Conservation (phyloP, 2,329 filamentous ascomycete genomes). For the Colletotrichum lentis region DNA sequence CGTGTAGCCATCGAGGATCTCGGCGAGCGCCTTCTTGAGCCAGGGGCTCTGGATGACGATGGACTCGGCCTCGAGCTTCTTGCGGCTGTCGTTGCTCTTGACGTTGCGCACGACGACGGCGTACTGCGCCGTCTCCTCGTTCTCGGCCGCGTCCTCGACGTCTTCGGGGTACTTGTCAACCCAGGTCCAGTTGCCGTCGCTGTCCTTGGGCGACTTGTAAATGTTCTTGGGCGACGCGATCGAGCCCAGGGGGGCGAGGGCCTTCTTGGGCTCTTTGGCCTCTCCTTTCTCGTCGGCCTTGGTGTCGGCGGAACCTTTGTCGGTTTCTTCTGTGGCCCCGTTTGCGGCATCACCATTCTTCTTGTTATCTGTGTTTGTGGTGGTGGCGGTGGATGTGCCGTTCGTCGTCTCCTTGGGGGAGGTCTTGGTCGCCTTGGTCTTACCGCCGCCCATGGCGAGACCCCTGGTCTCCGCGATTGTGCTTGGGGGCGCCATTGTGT, state of each 20-base stretch:
- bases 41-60: conserved; percentile 70
- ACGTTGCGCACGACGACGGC: conserved; percentile 67
- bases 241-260: conserved; percentile 45
- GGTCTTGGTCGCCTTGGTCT: background rate
- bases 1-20: conserved; percentile 65
- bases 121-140: conserved; percentile 67
- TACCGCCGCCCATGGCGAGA: conserved; percentile 14
- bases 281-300: conserved; percentile 30
- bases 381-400: conserved; percentile 2
- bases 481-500: conserved; percentile 29
- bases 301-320: conserved; percentile 39
- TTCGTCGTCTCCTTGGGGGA: conserved; percentile 2
- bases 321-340: conserved; percentile 6
- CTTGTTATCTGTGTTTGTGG: background rate
- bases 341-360: background rate
- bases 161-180: conserved; percentile 63
- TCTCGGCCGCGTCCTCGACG: conserved; percentile 65
- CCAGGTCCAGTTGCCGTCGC: conserved; percentile 62
- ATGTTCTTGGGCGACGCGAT: conserved; percentile 53
- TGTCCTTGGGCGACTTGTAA: conserved; percentile 55
- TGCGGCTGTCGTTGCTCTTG: conserved; percentile 65
- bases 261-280: conserved; percentile 41
- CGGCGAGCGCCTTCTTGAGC: conserved; percentile 64
- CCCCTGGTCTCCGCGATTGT: conserved; percentile 19
- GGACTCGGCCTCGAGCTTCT: conserved; percentile 67